Conservation (phyloP, 2,329 filamentous ascomycete genomes). For the Ambrosiella cleistominuta region DNA sequence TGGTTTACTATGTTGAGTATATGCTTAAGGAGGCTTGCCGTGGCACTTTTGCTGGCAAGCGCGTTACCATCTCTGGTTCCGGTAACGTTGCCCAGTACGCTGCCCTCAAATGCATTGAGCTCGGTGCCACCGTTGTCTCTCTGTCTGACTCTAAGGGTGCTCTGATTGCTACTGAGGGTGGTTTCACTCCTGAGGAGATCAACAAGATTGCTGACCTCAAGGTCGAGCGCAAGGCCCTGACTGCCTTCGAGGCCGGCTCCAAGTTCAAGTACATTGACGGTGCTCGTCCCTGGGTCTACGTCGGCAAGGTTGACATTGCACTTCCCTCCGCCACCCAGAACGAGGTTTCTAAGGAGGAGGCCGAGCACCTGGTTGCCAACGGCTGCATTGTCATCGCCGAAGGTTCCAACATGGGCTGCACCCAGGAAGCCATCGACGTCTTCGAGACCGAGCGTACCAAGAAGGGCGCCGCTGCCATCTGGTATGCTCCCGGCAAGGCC, state of each 20-base stretch:
- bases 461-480: conserved; percentile 54
- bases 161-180: conserved; percentile 55
- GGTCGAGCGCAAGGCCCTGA: conserved; percentile 67
- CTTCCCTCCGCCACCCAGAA: conserved; percentile 94
- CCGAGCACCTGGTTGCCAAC: conserved; percentile 56
- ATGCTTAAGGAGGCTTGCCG: conserved; percentile 86
- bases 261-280: conserved; percentile 77
- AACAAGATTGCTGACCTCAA: conserved; percentile 68
- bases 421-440: conserved; percentile 80
- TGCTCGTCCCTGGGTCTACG: conserved; percentile 79
- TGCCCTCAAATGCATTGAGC: conserved; percentile 88
- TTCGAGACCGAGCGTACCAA: conserved; percentile 66
- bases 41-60: conserved; percentile 77
- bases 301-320: conserved; percentile 75
- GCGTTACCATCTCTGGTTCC: conserved; percentile 86
- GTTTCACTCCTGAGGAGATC: conserved; percentile 67
- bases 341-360: conserved; percentile 86
- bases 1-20: conserved; percentile 90
- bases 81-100: conserved; percentile 98
- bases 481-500: conserved; percentile 95
- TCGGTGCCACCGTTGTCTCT: conserved; percentile 80
- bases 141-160: conserved; percentile 84
- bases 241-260: conserved; percentile 46
- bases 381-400: conserved; percentile 81
- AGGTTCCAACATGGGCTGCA: conserved; percentile 98